Conservation (phyloP, 305 asterid species). For the Ajuga reptans region DNA sequence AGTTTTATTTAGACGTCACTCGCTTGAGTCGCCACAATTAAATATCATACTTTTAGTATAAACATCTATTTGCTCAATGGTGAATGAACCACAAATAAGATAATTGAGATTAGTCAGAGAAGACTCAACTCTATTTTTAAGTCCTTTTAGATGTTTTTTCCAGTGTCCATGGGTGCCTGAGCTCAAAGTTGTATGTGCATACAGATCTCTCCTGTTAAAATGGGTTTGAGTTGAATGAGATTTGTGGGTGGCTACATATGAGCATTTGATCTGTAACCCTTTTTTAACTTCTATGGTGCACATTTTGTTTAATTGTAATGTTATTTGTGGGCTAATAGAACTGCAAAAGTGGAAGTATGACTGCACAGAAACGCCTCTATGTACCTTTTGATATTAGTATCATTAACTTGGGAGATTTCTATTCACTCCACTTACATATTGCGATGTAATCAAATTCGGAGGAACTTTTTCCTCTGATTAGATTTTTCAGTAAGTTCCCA, state of each 20-base stretch:
- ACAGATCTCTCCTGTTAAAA: not conserved
- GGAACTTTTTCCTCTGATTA: not conserved
- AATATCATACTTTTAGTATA: not conserved
- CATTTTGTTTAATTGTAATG: not conserved
- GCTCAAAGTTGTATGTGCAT: not conserved
- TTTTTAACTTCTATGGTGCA: not conserved
- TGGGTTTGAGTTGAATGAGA: not conserved
- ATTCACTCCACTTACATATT: not conserved
- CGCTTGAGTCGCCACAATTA: not conserved
- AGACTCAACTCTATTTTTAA: not conserved
- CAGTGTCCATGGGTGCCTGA: not conserved
- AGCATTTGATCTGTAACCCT: not conserved
- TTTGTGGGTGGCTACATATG: not conserved
- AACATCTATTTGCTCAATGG: not conserved
- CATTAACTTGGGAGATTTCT: not conserved
- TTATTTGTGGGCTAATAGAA: not conserved
- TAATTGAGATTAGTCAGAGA: not conserved
- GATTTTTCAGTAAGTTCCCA: not conserved
- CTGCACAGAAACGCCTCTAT: not conserved
- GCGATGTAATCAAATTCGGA: not conserved
- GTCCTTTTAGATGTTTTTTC: not conserved
- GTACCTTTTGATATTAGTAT: not conserved
- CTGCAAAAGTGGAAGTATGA: not conserved
- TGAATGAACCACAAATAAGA: not conserved
- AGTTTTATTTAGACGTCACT: not conserved